phyloP scores from a whole-genome alignment of 352 stramenopile species.

The Blastocystis sp. region DNA sequence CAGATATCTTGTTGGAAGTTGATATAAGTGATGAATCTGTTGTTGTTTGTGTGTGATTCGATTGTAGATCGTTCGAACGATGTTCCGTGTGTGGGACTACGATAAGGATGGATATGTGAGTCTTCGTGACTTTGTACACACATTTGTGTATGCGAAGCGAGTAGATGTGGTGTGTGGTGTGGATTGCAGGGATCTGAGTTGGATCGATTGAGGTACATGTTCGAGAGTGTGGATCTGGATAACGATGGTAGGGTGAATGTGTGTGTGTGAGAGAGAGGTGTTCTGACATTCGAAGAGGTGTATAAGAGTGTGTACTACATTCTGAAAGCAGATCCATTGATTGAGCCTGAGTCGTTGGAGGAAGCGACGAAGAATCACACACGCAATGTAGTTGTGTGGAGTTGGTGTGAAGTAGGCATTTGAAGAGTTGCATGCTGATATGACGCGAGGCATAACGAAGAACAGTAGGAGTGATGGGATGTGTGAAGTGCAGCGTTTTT shows the following conservation, averaged over 20 bases:
- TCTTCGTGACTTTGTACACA: constrained; percentile 48
- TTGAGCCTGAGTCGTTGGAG: not conserved
- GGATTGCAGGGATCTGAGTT: not conserved
- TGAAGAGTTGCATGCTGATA: not conserved
- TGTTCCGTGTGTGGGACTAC: constrained; percentile 41
- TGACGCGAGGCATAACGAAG: not conserved
- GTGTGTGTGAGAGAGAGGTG: not conserved
- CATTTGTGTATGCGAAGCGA: not conserved
- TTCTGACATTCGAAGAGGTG: constrained; percentile 1
- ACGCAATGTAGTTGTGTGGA: not conserved
- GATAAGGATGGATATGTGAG: constrained; percentile 21
- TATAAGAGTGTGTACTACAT: not conserved
- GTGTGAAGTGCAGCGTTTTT: not conserved
- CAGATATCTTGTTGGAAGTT: not conserved
- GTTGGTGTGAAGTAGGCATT: not conserved
- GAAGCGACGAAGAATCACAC: not conserved
- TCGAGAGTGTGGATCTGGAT: not conserved
- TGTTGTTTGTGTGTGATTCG: not conserved
- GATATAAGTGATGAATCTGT: not conserved
- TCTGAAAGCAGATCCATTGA: not conserved
- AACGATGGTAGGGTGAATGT: not conserved
- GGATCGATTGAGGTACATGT: not conserved
- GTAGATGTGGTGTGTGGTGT: not conserved
- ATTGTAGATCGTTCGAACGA: not conserved
- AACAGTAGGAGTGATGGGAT: not conserved